Conservation (phyloP, 352 stramenopile genomes). For the Thalassiosira sp. region DNA sequence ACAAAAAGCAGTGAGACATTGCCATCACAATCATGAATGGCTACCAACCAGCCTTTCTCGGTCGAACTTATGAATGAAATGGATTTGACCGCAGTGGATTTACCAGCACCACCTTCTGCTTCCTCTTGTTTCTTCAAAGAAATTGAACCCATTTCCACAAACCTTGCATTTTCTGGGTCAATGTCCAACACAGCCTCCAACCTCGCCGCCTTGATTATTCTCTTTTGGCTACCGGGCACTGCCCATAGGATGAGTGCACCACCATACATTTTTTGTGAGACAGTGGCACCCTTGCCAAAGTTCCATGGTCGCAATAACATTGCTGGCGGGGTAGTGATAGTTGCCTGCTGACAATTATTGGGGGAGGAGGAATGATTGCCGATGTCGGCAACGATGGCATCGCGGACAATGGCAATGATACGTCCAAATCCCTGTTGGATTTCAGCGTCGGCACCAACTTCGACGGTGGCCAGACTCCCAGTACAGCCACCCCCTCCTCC, state of each 20-base stretch:
- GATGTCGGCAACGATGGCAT: constrained; percentile 29
- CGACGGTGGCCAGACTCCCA: constrained; percentile 53
- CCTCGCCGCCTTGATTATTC: constrained; percentile 47
- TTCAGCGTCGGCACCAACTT: constrained; percentile 62
- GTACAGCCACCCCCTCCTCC: constrained; percentile 5
- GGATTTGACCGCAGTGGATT: constrained; percentile 39
- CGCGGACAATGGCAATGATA: constrained; percentile 63
- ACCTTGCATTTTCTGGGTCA: constrained; percentile 59
- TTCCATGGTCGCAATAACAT: constrained; percentile 69
- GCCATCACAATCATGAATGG: constrained; percentile 45
- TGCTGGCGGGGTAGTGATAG: constrained; percentile 16
- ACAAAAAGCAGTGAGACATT: constrained; percentile 52
- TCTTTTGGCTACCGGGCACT: constrained; percentile 19
- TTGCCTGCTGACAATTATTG: background rate
- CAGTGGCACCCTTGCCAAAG: constrained; percentile 51
- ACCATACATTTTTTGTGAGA: constrained; percentile 52
- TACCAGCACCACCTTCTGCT: background rate
- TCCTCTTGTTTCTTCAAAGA: constrained; percentile 31
- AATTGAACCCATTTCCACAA: constrained; percentile 55
- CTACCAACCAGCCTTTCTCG: constrained; percentile 51
- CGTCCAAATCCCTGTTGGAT: constrained; percentile 74
- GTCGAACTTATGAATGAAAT: constrained; percentile 51
- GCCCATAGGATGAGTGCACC: constrained; percentile 63
- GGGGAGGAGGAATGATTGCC: background rate
- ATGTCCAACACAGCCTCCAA: constrained; percentile 63